Evolutionary conservation across 495 filamentous ascomycete species (phyloP).

Genomic region (Thozetella sp.): DNA sequence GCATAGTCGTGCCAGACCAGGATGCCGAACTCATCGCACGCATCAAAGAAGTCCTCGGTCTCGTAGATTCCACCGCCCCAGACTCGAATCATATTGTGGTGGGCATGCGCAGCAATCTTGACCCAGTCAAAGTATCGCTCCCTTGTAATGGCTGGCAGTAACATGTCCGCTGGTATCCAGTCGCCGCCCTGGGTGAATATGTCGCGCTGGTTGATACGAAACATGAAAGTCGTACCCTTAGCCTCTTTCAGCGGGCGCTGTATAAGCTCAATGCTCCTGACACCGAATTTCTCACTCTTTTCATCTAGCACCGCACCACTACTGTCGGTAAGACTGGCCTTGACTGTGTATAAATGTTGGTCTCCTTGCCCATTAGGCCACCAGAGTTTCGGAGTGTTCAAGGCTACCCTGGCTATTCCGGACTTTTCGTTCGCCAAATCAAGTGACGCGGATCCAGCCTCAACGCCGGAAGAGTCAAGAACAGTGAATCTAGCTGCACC

Average conservation of each 20-base stretch:
- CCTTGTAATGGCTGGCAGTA: slow-evolving; percentile 59
- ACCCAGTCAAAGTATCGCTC: slow-evolving; percentile 69
- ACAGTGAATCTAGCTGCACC: slow-evolving; percentile 40
- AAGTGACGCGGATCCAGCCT: not conserved
- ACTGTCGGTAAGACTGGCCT: slow-evolving; percentile 33
- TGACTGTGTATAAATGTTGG: slow-evolving; percentile 65
- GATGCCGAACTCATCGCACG: slow-evolving; percentile 74
- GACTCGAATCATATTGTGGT: slow-evolving; percentile 65
- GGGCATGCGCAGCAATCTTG: slow-evolving; percentile 59
- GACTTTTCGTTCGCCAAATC: not conserved
- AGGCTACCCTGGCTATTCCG: slow-evolving; percentile 24
- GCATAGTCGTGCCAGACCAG: slow-evolving; percentile 86
- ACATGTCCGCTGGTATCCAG: slow-evolving; percentile 78
- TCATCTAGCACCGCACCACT: slow-evolving; percentile 26
- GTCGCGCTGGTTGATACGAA: slow-evolving; percentile 70
- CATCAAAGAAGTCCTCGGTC: slow-evolving; percentile 71
- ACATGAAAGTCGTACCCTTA: slow-evolving; percentile 71
- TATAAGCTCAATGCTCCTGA: slow-evolving; percentile 63
- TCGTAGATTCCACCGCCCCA: slow-evolving; percentile 86
- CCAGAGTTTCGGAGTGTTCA: slow-evolving; percentile 67
- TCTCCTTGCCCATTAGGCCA: slow-evolving; percentile 71
- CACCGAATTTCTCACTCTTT: slow-evolving; percentile 57
- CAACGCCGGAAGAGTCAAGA: slow-evolving; percentile 2
- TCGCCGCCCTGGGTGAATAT: slow-evolving; percentile 73
- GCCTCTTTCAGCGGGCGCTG: slow-evolving; percentile 55